Percentiles rank a stretch among this genome's conserved stretches.
Evolutionary conservation across 768 basidiomycete species (phyloP).

Genomic region (Tulasnella sp.): DNA sequence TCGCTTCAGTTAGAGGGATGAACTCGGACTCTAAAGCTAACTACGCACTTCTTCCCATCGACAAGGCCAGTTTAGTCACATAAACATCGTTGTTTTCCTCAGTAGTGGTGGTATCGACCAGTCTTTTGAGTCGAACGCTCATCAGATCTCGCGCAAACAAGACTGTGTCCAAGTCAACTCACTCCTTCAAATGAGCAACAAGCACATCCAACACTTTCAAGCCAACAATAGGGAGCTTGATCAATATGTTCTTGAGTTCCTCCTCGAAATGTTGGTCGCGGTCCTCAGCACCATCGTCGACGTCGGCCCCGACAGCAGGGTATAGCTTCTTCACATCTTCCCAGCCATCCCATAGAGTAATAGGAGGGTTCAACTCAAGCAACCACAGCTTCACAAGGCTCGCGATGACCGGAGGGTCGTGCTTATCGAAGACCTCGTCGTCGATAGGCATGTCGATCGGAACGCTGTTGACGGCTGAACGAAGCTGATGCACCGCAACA

Average conservation of each 20-base stretch:
- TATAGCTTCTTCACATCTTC: constrained; percentile 89
- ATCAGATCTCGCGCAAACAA: constrained; percentile 22
- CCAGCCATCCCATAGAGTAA: constrained; percentile 87
- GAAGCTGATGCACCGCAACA: constrained; percentile 77
- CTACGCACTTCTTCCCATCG: constrained; percentile 78
- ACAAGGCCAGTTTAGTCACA: constrained; percentile 83
- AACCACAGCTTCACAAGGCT: constrained; percentile 85
- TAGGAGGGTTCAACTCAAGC: constrained; percentile 87
- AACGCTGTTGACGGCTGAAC: constrained; percentile 80
- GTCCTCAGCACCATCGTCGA: constrained; percentile 56
- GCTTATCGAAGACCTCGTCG: constrained; percentile 64
- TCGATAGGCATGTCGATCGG: constrained; percentile 57
- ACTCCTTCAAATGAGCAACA: constrained; percentile 75
- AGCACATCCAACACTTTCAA: constrained; percentile 78
- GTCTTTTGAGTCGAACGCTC: constrained; percentile 46
- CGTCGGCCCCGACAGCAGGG: constrained; percentile 62
- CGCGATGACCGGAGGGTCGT: constrained; percentile 86
- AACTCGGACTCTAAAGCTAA: background rate
- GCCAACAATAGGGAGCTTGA: constrained; percentile 75
- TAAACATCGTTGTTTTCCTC: constrained; percentile 75
- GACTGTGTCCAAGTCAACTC: constrained; percentile 41
- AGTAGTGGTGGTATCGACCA: constrained; percentile 65
- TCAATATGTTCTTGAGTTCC: constrained; percentile 60
- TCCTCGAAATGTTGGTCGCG: constrained; percentile 67
- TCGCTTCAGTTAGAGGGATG: too few relatives aligned